These are phyloP conservation scores for Mortierella sp. DNA, from an alignment of 371 early-diverging fungal genomes.

Conservation along the genomic window DNA sequence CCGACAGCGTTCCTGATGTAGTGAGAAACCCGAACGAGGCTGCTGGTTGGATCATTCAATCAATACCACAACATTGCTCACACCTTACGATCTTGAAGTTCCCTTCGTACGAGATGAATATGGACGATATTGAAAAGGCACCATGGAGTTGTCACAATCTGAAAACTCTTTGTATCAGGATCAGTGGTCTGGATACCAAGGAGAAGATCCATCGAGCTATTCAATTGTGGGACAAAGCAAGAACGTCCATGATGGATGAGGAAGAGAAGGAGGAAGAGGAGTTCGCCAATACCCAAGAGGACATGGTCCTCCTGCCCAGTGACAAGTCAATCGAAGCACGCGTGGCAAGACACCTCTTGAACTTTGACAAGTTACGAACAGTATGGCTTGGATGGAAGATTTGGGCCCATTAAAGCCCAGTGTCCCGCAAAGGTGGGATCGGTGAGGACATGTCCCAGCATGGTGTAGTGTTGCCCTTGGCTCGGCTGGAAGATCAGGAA, in stretches of 20 bases:
- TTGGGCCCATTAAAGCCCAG: no score
- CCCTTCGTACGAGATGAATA: slow-evolving; percentile 1
- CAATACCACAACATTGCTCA: background rate
- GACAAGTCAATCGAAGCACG: no score
- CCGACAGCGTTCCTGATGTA: background rate
- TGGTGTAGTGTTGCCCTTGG: no score
- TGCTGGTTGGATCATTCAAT: background rate
- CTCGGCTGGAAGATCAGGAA: no score
- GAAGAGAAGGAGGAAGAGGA: background rate
- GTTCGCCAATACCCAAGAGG: background rate
- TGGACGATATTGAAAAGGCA: background rate
- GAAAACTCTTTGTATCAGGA: background rate
- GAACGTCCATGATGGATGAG: background rate
- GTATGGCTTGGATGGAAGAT: no score
- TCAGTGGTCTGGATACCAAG: slow-evolving; percentile 1
- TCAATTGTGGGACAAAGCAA: background rate
- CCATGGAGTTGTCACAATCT: background rate
- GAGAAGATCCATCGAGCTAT: background rate
- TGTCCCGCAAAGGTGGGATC: no score
- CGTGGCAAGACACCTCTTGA: no score
- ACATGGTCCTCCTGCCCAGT: no score
- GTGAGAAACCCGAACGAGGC: background rate
- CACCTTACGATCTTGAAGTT: background rate
- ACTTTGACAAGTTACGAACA: no score
- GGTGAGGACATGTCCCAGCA: no score